Evolutionary conservation across 2,329 filamentous ascomycete species (phyloP).

Genomic region (Penicillium brevicompactum): DNA sequence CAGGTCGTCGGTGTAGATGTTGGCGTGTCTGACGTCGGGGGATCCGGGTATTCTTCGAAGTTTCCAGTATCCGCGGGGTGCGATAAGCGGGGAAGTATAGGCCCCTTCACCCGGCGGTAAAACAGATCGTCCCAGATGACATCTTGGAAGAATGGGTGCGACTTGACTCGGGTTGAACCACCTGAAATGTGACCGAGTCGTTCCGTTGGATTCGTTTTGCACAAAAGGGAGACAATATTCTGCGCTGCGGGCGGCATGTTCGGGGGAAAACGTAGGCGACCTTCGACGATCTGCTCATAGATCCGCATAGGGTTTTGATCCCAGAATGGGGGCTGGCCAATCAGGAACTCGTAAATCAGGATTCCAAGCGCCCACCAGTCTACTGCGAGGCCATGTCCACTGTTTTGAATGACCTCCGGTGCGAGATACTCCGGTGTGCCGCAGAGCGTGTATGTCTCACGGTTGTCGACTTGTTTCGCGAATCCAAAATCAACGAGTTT

Average conservation of each 20-base stretch:
- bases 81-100: slow-evolving; percentile 63
- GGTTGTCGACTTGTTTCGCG: slow-evolving; percentile 61
- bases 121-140: slow-evolving; percentile 67
- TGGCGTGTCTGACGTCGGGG: slow-evolving; percentile 56
- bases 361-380: slow-evolving; percentile 72
- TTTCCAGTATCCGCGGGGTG: slow-evolving; percentile 64
- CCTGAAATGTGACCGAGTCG: slow-evolving; percentile 65
- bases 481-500: slow-evolving; percentile 70
- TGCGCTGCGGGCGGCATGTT: slow-evolving; percentile 61
- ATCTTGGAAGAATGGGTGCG: slow-evolving; percentile 63
- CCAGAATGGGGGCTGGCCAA: slow-evolving; percentile 70
- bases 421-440: slow-evolving; percentile 69
- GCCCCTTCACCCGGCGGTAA: slow-evolving; percentile 60
- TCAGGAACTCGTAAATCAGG: slow-evolving; percentile 67
- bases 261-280: slow-evolving; percentile 62
- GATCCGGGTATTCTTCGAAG: slow-evolving; percentile 66
- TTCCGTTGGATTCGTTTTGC: slow-evolving; percentile 65
- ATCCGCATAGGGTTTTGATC: slow-evolving; percentile 70
- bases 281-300: slow-evolving; percentile 68
- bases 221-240: slow-evolving; percentile 63
- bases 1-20: slow-evolving; percentile 61
- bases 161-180: slow-evolving; percentile 60
- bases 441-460: slow-evolving; percentile 67
- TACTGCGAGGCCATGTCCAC: slow-evolving; percentile 64
- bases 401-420: slow-evolving; percentile 68